Evolutionary conservation across 129 eudicot genomes (phyloP).

Genomic region (Lactuca saligna): DNA sequence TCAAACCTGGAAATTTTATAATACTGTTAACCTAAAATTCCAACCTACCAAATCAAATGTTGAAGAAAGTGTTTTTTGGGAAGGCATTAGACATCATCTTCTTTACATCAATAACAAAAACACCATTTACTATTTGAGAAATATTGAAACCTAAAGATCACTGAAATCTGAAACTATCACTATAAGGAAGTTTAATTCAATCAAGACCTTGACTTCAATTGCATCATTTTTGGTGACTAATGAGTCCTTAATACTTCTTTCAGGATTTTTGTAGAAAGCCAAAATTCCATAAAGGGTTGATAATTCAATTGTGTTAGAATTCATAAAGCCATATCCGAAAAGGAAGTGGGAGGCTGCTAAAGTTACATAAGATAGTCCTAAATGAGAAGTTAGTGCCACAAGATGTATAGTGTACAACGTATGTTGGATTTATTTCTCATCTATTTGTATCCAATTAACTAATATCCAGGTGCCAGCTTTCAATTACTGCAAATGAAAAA

Average conservation of each 20-base stretch:
- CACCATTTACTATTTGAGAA: constrained; percentile 57
- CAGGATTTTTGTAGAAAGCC: constrained; percentile 53
- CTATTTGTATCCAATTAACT: no score
- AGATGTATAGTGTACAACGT: no score
- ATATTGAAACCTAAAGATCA: constrained; percentile 30
- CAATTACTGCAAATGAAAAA: no score
- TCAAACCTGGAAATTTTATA: no score
- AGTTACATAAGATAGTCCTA: no score
- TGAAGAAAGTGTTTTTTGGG: background rate
- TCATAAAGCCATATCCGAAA: constrained; percentile 49
- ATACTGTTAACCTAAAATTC: no score
- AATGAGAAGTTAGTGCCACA: no score
- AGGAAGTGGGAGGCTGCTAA: constrained; percentile 32
- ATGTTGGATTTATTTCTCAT: no score
- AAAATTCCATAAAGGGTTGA: constrained; percentile 63
- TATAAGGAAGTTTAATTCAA: constrained; percentile 73
- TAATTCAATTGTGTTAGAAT: constrained; percentile 53
- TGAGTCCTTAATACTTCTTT: constrained; percentile 13
- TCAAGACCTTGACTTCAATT: constrained; percentile 31
- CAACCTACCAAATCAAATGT: no score
- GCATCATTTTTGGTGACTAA: constrained; percentile 22
- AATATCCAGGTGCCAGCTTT: no score
- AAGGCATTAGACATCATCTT: constrained; percentile 54
- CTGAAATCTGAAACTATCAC: constrained; percentile 38
- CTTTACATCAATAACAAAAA: constrained; percentile 52